Percentiles rank a stretch among this genome's conserved stretches.
These are phyloP conservation scores for Ogataea henricii DNA, from an alignment of 805 yeast species.

Conservation along the genomic window DNA sequence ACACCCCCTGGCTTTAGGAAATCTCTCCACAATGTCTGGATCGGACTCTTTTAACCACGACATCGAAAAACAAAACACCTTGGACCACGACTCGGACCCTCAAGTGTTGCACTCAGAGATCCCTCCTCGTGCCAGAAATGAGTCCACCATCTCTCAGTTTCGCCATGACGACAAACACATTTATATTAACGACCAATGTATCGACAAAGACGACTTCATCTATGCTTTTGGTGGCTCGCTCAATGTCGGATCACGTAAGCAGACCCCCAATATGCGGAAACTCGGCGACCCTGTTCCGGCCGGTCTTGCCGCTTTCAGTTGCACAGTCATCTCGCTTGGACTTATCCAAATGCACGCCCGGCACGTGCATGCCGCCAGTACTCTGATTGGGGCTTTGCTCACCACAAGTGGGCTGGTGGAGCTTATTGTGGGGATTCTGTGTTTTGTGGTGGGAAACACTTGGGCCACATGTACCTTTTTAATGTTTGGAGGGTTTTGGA, in stretches of 20 bases:
- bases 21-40: conserved; percentile 17
- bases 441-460: conserved; percentile 51
- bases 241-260: conserved; percentile 42
- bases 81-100: conserved; percentile 13
- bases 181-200: conserved; percentile 43
- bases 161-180: conserved; percentile 45
- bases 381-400: conserved; percentile 47
- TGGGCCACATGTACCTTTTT: conserved; percentile 57
- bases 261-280: conserved; percentile 27
- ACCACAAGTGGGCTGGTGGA: conserved; percentile 54
- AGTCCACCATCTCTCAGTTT: conserved; percentile 27
- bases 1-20: background rate
- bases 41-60: conserved; percentile 30
- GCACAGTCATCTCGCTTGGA: conserved; percentile 50
- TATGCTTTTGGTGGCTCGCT: conserved; percentile 65
- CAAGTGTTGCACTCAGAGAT: conserved; percentile 3
- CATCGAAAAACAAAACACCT: conserved; percentile 29
- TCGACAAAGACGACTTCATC: conserved; percentile 56
- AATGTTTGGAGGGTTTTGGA: conserved; percentile 59
- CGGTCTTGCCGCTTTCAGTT: conserved; percentile 51
- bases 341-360: conserved; percentile 48
- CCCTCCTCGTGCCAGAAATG: background rate
- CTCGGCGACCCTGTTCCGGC: conserved; percentile 54
- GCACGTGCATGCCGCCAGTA: conserved; percentile 44
- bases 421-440: conserved; percentile 53